Conservation (phyloP, 805 yeast species). For the Starmerella powellii region DNA sequence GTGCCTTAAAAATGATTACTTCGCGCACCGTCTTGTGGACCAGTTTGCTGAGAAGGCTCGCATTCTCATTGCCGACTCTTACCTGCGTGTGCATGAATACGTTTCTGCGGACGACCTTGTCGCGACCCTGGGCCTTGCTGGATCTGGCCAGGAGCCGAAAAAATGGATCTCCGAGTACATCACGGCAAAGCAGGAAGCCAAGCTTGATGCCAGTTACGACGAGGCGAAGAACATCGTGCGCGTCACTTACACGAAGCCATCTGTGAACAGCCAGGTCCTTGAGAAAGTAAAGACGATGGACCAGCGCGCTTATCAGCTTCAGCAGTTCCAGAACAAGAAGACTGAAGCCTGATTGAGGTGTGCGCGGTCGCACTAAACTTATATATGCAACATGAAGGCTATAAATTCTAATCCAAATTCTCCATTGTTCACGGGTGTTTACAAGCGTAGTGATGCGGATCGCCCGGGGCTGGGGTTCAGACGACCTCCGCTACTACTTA, state of each 20-base stretch:
- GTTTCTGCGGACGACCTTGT: slow-evolving; percentile 38
- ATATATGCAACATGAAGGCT: too few species aligned
- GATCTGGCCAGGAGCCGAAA: slow-evolving; percentile 33
- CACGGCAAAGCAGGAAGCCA: slow-evolving; percentile 42
- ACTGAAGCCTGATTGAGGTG: slow-evolving; percentile 1
- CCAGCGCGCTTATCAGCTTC: slow-evolving; percentile 46
- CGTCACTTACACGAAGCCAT: slow-evolving; percentile 37
- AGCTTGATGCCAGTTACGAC: slow-evolving; percentile 37
- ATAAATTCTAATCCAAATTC: too few species aligned
- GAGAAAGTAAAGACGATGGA: slow-evolving; percentile 57
- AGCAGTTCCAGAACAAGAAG: slow-evolving; percentile 22
- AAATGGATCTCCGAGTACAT: slow-evolving; percentile 42
- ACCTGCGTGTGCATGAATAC: slow-evolving; percentile 42
- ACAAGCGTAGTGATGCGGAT: too few species aligned
- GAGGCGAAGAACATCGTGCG: slow-evolving; percentile 8
- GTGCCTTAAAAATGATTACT: slow-evolving; percentile 45
- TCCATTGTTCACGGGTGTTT: too few species aligned
- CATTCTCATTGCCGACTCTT: slow-evolving; percentile 41
- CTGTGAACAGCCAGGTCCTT: slow-evolving; percentile 55
- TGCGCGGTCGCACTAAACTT: too few species aligned
- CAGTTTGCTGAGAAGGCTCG: slow-evolving; percentile 38
- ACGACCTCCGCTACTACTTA: too few species aligned
- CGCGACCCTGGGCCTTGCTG: slow-evolving; percentile 33
- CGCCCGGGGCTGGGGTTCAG: too few species aligned
- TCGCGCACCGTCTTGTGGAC: slow-evolving; percentile 36